Base-by-base conservation (phyloP, 345 rosid genomes). In the Arabis hirsuta region DNA sequence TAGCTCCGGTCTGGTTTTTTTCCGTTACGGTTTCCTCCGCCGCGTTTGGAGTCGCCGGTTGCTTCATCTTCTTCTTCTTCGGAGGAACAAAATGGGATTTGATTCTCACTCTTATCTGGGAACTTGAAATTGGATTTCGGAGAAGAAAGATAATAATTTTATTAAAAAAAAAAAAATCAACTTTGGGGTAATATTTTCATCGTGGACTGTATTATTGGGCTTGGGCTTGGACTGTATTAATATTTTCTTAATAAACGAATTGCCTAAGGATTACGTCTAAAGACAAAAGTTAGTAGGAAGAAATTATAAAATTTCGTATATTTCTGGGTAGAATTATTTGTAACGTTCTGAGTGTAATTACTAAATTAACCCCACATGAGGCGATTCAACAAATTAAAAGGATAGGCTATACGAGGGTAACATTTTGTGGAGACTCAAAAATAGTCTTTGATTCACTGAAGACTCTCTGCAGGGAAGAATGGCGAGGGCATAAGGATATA, bases 51-150 rank as follows among this genome's bases (percentile, higher is more conserved):
- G 39, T 47, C 56, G 73, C 29, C 2, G 83, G 83, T 72, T 77
- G 79, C 70, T 84, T 76, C 87, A 82, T 86, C 67, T 70, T 72
- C 62, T 38, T 42, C 65, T 42, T 62, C 55, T 45, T 46, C 7
- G 12, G 13, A 32, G 4, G 11, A 32, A 45, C 42, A 13, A 55
- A 34, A 14, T 6, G 10, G 24, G 14, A n/a, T 42, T 51, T 31
- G 45, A 29, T 61, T 42, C 55, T 22, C 78, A 29, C 48, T 22
- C 78, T 59, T 74, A 65, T 56, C 72, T 36, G 26, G 5, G 31
- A 63, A 44, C 4, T 43, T 0, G 41, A 36, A 36, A 36, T 50
- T 38, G 34, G 51, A 53, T 12, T 4, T 4, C 6, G 57, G 22
- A 68, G 20, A 22, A 24, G 73, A 13, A 22, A 13, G 36, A 42